Evolutionary conservation across 169 alveolate genomes (phyloP), one percentile per base, ranked within the genome.

Genomic region (Plasmodium falciparum): DNA sequence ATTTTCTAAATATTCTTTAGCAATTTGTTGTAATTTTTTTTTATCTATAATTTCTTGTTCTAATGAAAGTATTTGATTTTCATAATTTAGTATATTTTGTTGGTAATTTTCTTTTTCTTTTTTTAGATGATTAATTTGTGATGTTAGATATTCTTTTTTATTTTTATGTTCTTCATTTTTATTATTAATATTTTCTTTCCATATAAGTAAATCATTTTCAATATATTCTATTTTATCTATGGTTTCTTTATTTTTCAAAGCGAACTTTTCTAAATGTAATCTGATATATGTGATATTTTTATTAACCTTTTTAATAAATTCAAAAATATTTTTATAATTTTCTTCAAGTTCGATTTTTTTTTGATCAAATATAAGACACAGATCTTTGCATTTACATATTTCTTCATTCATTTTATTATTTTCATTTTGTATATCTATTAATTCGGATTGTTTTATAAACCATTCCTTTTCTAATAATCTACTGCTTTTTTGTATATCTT

Each of bases 371-470:
- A 86, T 86, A 9, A 86, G 43, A 59, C 88, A 52, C 22, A 86
- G 33, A 22, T 86, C 92, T 49, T 43, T 70, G 17, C 71, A 58
- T 45, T 74, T 86, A 20, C 71, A 29, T 24, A 86, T 86, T 47
- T 70, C 86, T 45, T 86, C 92, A 20, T 54, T 70, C 22, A 86
- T 86, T 61, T 86, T 71, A 12, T 22, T 50, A 43, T 86, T 86
- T 39, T 86, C 92, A 86, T 86, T 86, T 86, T 86, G 88, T 62
- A 86, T 86, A 59, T 86, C 73, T 12, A 86, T 63, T 58, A 86
- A 24, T 59, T 86, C 88, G 0, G 92, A 86, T 9, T 86, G 92
- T 43, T 86, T 86, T 7, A 86, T 6, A 11, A 86, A 86, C 92
- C 92, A 86, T 6, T 86, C 72, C 17, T 86, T 86, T 86, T 86